Evolutionary conservation across 2,329 filamentous ascomycete species (phyloP).

Genomic region (Trichophyton benhamiae): DNA sequence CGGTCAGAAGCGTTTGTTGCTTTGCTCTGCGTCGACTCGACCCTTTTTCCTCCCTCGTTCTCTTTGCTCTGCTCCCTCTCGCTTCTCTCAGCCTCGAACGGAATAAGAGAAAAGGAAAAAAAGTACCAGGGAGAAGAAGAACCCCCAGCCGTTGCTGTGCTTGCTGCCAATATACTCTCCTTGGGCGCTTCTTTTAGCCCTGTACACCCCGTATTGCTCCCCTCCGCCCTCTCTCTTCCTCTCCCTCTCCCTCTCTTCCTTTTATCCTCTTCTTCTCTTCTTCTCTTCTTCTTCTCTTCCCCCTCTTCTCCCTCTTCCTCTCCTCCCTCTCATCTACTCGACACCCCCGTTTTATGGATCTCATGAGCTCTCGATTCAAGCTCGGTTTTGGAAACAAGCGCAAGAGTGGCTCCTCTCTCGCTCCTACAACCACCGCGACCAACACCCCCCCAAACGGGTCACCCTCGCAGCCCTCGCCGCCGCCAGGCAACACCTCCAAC

Average conservation of each 20-base stretch:
- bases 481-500: constrained; percentile 22
- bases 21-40: not conserved
- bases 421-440: constrained; percentile 6
- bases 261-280: constrained; percentile 1
- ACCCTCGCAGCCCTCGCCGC: constrained; percentile 43
- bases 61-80: not conserved
- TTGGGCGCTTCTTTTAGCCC: not conserved
- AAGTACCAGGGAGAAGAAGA: not conserved
- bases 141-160: not conserved
- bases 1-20: not conserved
- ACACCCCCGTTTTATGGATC: constrained; percentile 22
- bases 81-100: not conserved
- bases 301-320: constrained; percentile 8
- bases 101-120: not conserved
- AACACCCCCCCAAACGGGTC: constrained; percentile 28
- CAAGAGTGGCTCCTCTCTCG: constrained; percentile 31
- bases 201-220: constrained; percentile 9
- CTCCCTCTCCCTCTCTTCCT: not conserved
- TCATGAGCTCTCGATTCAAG: constrained; percentile 42
- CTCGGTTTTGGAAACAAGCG: constrained; percentile 38
- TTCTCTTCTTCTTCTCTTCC: constrained; percentile 8
- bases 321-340: constrained; percentile 3
- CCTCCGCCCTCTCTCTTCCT: too few species aligned
- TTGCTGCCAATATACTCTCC: not conserved
- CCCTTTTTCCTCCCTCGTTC: not conserved